A percentile compares a stretch with the other conserved stretches of the same genome.
Evolutionary conservation across 2,329 filamentous ascomycete species (phyloP).

Genomic region (Trichophyton simii): DNA sequence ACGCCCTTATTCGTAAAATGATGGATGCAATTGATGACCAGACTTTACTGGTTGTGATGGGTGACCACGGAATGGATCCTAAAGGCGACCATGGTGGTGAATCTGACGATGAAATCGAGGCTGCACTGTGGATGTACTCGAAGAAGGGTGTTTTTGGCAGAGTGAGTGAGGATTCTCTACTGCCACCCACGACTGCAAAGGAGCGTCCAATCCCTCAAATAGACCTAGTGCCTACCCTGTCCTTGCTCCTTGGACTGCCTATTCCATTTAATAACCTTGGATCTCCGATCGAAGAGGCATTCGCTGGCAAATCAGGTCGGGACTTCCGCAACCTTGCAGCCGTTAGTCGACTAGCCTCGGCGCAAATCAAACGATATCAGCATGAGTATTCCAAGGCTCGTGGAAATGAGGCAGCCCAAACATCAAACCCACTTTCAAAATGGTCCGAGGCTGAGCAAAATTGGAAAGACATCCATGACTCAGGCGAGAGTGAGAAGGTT

Average conservation of each 20-base stretch:
- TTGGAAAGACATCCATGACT: constrained; percentile 37
- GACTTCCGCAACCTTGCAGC: constrained; percentile 66
- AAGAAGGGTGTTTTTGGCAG: constrained; percentile 76
- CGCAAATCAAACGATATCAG: constrained; percentile 84
- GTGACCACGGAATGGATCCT: constrained; percentile 96
- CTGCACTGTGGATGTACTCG: constrained; percentile 97
- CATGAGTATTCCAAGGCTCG: constrained; percentile 64
- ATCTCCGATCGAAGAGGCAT: constrained; percentile 85
- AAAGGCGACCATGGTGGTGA: constrained; percentile 98
- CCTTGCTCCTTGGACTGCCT: constrained; percentile 75
- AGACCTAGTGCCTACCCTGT: constrained; percentile 83
- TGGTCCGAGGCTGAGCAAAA: constrained; percentile 49
- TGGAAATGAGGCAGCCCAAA: constrained; percentile 50
- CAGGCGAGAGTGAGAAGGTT: constrained; percentile 24
- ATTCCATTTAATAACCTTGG: constrained; percentile 96
- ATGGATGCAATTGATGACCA: constrained; percentile 63
- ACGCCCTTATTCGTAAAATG: constrained; percentile 61
- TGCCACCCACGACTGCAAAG: constrained; percentile 58
- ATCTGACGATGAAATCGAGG: constrained; percentile 89
- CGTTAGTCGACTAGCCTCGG: constrained; percentile 64
- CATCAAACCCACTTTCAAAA: constrained; percentile 43
- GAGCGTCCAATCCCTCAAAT: constrained; percentile 67
- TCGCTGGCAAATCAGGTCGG: constrained; percentile 50
- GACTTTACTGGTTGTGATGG: constrained; percentile 88
- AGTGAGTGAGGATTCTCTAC: constrained; percentile 45